These are phyloP conservation scores for Penicillium freii DNA, from an alignment of 2,329 filamentous ascomycete genomes.

Conservation along the genomic window DNA sequence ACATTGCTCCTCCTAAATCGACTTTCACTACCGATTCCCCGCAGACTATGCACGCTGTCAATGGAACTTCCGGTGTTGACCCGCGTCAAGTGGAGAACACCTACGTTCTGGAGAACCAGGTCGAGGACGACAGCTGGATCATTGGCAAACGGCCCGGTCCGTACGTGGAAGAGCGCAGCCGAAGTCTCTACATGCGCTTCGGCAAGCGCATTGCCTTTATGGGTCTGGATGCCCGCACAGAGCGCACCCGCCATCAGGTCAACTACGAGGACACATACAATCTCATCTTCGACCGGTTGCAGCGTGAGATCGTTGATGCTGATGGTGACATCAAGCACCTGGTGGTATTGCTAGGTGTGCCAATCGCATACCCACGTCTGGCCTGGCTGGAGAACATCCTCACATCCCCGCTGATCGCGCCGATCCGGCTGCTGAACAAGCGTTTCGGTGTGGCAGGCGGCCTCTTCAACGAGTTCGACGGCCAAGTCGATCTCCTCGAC, in stretches of 20 bases:
- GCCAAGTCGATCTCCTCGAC: conserved; percentile 64
- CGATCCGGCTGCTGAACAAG: conserved; percentile 85
- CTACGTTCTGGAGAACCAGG: conserved; percentile 62
- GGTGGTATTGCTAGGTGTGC: conserved; percentile 64
- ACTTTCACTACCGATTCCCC: conserved; percentile 78
- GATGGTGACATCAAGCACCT: conserved; percentile 62
- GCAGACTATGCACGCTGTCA: conserved; percentile 50
- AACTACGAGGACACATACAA: conserved; percentile 72
- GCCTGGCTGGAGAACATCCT: conserved; percentile 98
- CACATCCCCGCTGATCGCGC: conserved; percentile 78
- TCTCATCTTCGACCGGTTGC: conserved; percentile 57
- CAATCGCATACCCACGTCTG: conserved; percentile 69
- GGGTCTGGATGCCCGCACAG: conserved; percentile 61
- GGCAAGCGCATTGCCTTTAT: conserved; percentile 64
- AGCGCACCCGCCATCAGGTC: conserved; percentile 86
- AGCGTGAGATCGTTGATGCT: conserved; percentile 50
- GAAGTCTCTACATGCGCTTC: conserved; percentile 62
- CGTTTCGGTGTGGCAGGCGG: conserved; percentile 82
- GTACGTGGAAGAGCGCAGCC: conserved; percentile 61
- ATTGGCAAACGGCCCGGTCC: conserved; percentile 69
- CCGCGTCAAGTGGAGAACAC: conserved; percentile 70
- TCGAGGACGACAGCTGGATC: conserved; percentile 71
- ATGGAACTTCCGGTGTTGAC: conserved; percentile 58
- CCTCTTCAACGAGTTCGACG: conserved; percentile 92
- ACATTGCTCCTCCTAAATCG: conserved; percentile 76